These are phyloP conservation scores for Phytophthora capsici DNA, from an alignment of 352 stramenopile species.

Conservation along the genomic window DNA sequence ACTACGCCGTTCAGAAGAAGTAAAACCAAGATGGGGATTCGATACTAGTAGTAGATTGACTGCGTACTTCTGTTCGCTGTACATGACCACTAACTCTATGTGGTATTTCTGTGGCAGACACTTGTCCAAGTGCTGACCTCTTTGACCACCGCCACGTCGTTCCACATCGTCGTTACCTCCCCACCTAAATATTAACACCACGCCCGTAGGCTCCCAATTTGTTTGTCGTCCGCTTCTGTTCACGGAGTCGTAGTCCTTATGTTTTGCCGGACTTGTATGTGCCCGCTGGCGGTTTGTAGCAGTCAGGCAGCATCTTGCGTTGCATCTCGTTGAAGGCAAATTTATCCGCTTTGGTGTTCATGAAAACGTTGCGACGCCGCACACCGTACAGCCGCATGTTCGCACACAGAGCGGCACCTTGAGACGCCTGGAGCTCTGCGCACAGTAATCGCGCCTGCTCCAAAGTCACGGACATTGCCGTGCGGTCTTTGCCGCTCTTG, in stretches of 20 bases:
- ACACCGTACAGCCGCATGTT: constrained; percentile 83
- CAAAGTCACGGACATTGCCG: constrained; percentile 97
- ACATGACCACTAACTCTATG: no score
- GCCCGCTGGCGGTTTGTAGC: constrained; percentile 81
- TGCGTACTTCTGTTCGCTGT: no score
- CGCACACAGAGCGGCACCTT: constrained; percentile 61
- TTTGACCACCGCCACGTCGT: constrained; percentile 11
- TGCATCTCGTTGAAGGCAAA: constrained; percentile 91
- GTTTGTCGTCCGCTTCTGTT: constrained; percentile 28
- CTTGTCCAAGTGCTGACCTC: no score
- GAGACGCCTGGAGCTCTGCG: constrained; percentile 59
- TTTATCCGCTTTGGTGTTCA: constrained; percentile 86
- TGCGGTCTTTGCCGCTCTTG: constrained; percentile 98
- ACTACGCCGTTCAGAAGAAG: no score
- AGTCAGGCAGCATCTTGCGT: constrained; percentile 84
- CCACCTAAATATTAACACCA: constrained; percentile 44
- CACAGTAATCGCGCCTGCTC: constrained; percentile 87
- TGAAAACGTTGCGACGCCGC: constrained; percentile 80
- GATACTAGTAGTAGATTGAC: no score
- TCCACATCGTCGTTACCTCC: neutral
- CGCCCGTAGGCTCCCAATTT: constrained; percentile 10
- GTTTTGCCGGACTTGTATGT: constrained; percentile 89
- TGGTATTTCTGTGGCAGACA: no score
- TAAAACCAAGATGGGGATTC: no score
- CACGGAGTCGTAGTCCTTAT: constrained; percentile 38